These are phyloP conservation scores for Cairneyella variabilis DNA, from an alignment of 495 filamentous ascomycete species.

Conservation along the genomic window DNA sequence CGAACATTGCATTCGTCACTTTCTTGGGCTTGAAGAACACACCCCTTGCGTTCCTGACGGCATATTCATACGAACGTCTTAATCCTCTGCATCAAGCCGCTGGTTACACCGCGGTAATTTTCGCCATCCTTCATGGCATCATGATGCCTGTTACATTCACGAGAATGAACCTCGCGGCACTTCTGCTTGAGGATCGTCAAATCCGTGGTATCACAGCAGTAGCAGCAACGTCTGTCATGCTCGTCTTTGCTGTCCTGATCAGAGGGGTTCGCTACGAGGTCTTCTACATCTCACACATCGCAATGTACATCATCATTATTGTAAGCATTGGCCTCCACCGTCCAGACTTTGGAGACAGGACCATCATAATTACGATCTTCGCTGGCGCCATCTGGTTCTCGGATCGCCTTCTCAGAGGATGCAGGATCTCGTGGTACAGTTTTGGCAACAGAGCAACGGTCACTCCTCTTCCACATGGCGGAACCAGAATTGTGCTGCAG, in stretches of 20 bases:
- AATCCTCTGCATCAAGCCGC: conserved; percentile 56
- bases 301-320: conserved; percentile 46
- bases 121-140: conserved; percentile 39
- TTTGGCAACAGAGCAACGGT: conserved; percentile 52
- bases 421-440: conserved; percentile 44
- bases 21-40: conserved; percentile 61
- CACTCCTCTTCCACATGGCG: conserved; percentile 51
- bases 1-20: conserved; percentile 50
- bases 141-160: conserved; percentile 35
- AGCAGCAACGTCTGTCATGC: conserved; percentile 43
- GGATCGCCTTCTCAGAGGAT: conserved; percentile 48
- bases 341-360: conserved; percentile 36
- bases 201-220: conserved; percentile 44
- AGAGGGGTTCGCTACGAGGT: conserved; percentile 47
- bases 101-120: conserved; percentile 49
- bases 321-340: conserved; percentile 51
- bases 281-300: conserved; percentile 54
- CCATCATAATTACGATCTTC: conserved; percentile 41
- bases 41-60: conserved; percentile 51
- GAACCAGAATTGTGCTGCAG: conserved; percentile 51
- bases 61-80: conserved; percentile 57
- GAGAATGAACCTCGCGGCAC: conserved; percentile 16
- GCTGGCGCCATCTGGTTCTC: conserved; percentile 44
- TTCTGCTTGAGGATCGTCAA: conserved; percentile 37
- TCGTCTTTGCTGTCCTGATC: conserved; percentile 29